A percentile compares a stretch with the other conserved stretches of the same genome.
These are phyloP conservation scores for Calophaca sinica DNA, from an alignment of 306 rosid genomes.

Conservation along the genomic window DNA sequence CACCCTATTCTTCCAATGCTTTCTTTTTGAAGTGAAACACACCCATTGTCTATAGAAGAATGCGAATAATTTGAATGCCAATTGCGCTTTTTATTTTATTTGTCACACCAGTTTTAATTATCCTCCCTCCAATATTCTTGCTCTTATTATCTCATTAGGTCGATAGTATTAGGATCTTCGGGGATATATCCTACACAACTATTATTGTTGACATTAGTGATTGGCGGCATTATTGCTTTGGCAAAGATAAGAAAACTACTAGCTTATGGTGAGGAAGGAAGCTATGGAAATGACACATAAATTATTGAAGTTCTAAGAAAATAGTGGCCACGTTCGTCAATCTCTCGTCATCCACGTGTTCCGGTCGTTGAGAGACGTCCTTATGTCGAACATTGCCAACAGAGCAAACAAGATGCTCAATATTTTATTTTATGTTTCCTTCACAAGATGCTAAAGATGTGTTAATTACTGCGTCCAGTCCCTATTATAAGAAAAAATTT, in stretches of 20 bases:
- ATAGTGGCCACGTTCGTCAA: background rate
- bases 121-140: background rate
- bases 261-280: too few species aligned
- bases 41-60: too few species aligned
- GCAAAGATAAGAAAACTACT: conserved; percentile 14
- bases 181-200: background rate
- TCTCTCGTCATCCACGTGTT: conserved; percentile 8
- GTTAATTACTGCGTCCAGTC: too few species aligned
- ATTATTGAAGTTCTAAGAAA: conserved; percentile 12
- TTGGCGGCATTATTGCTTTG: conserved; percentile 16
- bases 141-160: too few species aligned
- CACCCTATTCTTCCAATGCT: conserved; percentile 12
- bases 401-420: conserved; percentile 34
- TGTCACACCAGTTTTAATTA: background rate
- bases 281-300: background rate
- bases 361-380: background rate
- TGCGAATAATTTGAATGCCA: background rate
- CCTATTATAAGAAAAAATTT: too few species aligned
- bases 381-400: conserved; percentile 38
- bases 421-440: background rate
- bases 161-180: too few species aligned
- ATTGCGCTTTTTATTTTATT: background rate
- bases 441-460: conserved; percentile 3
- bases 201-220: conserved; percentile 8
- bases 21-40: conserved; percentile 11